Conservation (phyloP, 2,329 filamentous ascomycete genomes). For the Fusarium staphyleae region DNA sequence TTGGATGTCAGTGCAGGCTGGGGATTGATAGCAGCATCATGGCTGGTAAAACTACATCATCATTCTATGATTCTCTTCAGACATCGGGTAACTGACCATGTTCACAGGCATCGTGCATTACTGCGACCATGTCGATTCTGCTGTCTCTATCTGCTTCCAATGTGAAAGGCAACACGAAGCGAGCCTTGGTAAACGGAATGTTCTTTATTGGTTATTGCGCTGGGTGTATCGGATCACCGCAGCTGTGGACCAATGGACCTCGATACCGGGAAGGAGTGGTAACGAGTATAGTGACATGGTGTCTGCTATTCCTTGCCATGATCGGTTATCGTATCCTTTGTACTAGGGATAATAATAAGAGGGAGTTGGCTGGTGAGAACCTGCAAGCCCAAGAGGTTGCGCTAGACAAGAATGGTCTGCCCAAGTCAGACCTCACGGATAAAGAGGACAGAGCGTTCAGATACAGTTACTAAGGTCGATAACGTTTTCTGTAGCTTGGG, state of each 20-base stretch:
- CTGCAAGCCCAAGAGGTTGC: background rate
- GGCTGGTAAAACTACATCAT: conserved; percentile 50
- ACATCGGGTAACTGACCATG: background rate
- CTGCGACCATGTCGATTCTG: conserved; percentile 51
- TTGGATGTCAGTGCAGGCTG: conserved; percentile 51
- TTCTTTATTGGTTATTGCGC: conserved; percentile 60
- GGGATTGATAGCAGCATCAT: conserved; percentile 57
- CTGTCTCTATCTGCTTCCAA: conserved; percentile 51
- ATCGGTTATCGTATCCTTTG: background rate
- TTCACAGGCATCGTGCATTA: conserved; percentile 51
- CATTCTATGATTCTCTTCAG: background rate
- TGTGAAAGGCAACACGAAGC: conserved; percentile 60
- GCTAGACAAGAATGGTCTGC: background rate
- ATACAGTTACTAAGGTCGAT: no score
- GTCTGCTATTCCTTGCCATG: background rate
- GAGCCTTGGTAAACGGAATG: conserved; percentile 53
- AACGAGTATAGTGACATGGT: conserved; percentile 32
- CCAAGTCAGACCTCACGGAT: background rate
- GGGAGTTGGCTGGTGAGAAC: background rate
- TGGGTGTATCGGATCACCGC: conserved; percentile 45
- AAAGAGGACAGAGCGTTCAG: background rate
- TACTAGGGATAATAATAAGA: background rate
- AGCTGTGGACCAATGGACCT: conserved; percentile 55
- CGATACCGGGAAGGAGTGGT: conserved; percentile 56
- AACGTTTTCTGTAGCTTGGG: no score